Percentiles rank a stretch among this genome's conserved stretches.
These are phyloP conservation scores for Cicer yamashitae DNA, from an alignment of 306 rosid species.

Conservation along the genomic window DNA sequence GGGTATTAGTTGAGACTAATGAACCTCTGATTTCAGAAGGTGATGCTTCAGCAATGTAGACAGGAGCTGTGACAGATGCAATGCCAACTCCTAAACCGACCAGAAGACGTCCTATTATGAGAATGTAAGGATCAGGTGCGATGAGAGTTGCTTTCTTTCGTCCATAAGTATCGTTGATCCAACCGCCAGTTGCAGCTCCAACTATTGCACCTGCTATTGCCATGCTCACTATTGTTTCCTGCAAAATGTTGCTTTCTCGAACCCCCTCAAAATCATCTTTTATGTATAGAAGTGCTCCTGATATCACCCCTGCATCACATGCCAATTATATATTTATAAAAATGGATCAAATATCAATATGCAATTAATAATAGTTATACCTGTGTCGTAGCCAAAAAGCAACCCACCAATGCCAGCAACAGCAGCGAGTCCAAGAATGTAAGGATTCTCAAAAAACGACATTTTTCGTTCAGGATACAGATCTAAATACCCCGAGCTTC, in stretches of 20 bases:
- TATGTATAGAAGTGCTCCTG: constrained; percentile 55
- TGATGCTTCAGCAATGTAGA: constrained; percentile 88
- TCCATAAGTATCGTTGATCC: constrained; percentile 80
- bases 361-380: too few species aligned
- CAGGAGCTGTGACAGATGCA: constrained; percentile 91
- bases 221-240: constrained; percentile 93
- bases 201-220: constrained; percentile 83
- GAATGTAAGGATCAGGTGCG: constrained; percentile 73
- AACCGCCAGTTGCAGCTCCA: constrained; percentile 89
- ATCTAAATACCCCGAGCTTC: constrained; percentile 60
- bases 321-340: too few species aligned
- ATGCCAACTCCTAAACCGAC: constrained; percentile 78
- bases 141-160: constrained; percentile 79
- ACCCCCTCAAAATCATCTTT: constrained; percentile 55
- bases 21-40: constrained; percentile 92
- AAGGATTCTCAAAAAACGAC: constrained; percentile 51
- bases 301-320: constrained; percentile 49
- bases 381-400: constrained; percentile 60
- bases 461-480: constrained; percentile 55
- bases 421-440: constrained; percentile 41
- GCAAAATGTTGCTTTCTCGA: constrained; percentile 45
- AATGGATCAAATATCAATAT: too few species aligned
- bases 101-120: constrained; percentile 74
- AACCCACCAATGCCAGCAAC: constrained; percentile 60
- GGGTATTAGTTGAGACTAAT: constrained; percentile 77